Conservation (phyloP, 192 early-diverging fungal species). For the Allomyces javanicus region DNA sequence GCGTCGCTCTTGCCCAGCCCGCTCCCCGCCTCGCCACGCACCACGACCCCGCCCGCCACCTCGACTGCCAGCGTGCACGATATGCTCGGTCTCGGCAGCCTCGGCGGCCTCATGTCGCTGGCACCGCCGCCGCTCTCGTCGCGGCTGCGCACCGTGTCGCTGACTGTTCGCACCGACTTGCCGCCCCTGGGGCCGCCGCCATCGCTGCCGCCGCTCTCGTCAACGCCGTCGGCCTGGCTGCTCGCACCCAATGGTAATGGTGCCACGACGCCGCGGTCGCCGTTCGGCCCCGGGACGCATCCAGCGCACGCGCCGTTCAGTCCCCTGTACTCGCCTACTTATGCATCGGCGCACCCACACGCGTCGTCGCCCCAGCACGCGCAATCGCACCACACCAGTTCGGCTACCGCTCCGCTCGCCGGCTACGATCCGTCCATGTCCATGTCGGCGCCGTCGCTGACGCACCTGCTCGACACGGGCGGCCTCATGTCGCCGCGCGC, state of each 20-base stretch:
- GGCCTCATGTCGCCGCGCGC: conserved; percentile 11
- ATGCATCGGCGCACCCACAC: conserved; percentile 4
- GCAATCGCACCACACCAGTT: no score
- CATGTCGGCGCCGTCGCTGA: neutral
- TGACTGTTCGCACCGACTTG: neutral
- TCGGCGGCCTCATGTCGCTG: neutral
- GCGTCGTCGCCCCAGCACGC: conserved; percentile 5
- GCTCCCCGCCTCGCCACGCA: neutral
- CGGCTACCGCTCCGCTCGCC: conserved; percentile 7
- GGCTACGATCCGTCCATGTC: neutral
- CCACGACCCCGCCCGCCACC: neutral
- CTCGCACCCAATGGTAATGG: neutral
- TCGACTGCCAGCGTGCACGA: neutral
- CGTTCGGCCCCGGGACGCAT: conserved; percentile 3
- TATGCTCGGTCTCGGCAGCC: neutral
- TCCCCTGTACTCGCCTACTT: neutral
- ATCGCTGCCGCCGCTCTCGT: neutral
- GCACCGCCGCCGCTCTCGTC: neutral
- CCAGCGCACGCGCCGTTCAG: neutral
- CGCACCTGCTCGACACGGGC: neutral
- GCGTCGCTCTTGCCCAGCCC: neutral
- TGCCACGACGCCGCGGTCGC: neutral
- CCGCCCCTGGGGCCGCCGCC: neutral
- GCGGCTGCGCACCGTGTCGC: neutral
- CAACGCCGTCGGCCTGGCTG: no score